Evolutionary conservation across 495 filamentous ascomycete genomes (phyloP).

Genomic region (Neurospora tetrasperma): DNA sequence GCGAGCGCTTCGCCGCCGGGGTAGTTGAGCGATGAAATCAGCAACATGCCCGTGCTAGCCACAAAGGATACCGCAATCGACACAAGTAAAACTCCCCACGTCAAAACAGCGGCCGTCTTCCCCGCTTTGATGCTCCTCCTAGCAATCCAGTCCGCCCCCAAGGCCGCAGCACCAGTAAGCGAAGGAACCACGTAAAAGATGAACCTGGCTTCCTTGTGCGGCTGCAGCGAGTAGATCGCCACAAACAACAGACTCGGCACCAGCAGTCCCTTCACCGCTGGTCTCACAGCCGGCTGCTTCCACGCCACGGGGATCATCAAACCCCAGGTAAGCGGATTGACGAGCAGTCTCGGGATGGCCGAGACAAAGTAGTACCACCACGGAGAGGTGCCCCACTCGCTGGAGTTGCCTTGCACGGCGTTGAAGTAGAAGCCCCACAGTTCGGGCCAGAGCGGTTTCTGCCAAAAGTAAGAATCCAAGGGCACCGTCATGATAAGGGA

Average conservation of each 20-base stretch:
- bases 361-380: slow-evolving; percentile 78
- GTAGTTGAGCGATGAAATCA: slow-evolving; percentile 72
- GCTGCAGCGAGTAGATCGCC: slow-evolving; percentile 68
- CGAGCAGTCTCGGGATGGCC: slow-evolving; percentile 69
- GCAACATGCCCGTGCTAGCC: slow-evolving; percentile 52
- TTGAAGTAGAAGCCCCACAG: slow-evolving; percentile 87
- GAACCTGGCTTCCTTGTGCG: slow-evolving; percentile 96
- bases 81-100: slow-evolving; percentile 43
- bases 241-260: slow-evolving; percentile 63
- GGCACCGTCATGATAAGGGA: slow-evolving; percentile 57
- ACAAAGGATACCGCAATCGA: slow-evolving; percentile 51
- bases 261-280: slow-evolving; percentile 41
- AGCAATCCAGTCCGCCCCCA: slow-evolving; percentile 67
- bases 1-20: slow-evolving; percentile 67
- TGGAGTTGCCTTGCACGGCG: slow-evolving; percentile 62
- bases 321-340: slow-evolving; percentile 59
- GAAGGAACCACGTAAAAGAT: slow-evolving; percentile 79
- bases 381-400: slow-evolving; percentile 78
- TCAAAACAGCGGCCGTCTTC: slow-evolving; percentile 36
- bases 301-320: slow-evolving; percentile 59
- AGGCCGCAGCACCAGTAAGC: slow-evolving; percentile 66
- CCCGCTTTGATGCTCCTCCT: slow-evolving; percentile 48
- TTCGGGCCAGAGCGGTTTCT: slow-evolving; percentile 80
- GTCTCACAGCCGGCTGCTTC: slow-evolving; percentile 33
- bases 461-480: slow-evolving; percentile 91